A percentile compares a stretch with the other conserved stretches of the same genome.
These are phyloP conservation scores for Sonneratia alba DNA, from an alignment of 345 rosid species.

Conservation along the genomic window DNA sequence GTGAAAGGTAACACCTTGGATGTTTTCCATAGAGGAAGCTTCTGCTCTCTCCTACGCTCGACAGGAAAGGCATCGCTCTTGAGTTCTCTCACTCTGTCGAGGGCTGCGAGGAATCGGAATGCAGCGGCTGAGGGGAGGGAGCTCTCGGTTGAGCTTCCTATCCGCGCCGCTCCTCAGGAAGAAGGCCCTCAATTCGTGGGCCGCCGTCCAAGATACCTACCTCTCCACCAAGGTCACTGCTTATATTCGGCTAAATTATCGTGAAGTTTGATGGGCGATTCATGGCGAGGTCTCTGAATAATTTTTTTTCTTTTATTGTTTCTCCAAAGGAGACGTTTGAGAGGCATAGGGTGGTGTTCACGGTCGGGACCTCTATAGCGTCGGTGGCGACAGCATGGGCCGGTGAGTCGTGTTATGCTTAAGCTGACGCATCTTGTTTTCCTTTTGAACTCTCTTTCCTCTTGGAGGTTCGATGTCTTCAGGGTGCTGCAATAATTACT, in stretches of 20 bases:
- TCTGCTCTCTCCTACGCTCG: background rate
- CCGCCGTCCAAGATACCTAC: slow-evolving; percentile 70
- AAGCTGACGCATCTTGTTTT: background rate
- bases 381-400: slow-evolving; percentile 90
- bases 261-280: background rate
- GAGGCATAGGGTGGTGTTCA: slow-evolving; percentile 76
- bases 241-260: background rate
- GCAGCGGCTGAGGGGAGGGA: slow-evolving; percentile 63
- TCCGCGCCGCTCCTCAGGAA: slow-evolving; percentile 48
- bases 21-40: background rate
- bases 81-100: background rate
- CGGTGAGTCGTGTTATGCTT: slow-evolving; percentile 34
- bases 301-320: slow-evolving; percentile 8
- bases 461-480: background rate
- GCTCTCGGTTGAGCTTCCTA: slow-evolving; percentile 32
- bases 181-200: slow-evolving; percentile 63
- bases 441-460: too few relatives aligned
- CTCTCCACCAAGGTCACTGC: slow-evolving; percentile 60
- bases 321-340: slow-evolving; percentile 66
- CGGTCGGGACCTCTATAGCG: slow-evolving; percentile 84
- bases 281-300: background rate
- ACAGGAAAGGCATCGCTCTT: background rate
- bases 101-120: slow-evolving; percentile 14
- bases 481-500: background rate
- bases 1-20: too few relatives aligned